Percentiles rank a stretch among this genome's conserved stretches.
phyloP scores from a whole-genome alignment of 768 basidiomycete species.

The Coprinellus micaceus region DNA sequence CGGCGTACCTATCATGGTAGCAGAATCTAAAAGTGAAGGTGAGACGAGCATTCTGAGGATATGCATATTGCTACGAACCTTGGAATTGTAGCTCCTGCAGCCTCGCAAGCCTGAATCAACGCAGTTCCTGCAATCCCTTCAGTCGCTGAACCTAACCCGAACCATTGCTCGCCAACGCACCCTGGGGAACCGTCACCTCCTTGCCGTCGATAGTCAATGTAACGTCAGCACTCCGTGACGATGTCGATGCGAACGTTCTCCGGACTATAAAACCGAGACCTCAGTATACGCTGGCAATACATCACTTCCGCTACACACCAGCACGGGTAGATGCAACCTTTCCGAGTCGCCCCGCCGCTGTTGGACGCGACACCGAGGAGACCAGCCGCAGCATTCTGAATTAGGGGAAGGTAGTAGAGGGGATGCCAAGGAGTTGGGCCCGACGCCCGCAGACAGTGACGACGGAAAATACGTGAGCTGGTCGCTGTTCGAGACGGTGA shows the following conservation, averaged over 20 bases:
- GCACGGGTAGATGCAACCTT: slow-evolving; percentile 49
- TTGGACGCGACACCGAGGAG: slow-evolving; percentile 53
- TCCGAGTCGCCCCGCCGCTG: slow-evolving; percentile 68
- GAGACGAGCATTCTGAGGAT: slow-evolving; percentile 14
- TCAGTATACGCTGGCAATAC: slow-evolving; percentile 2
- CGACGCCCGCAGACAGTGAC: slow-evolving; percentile 22
- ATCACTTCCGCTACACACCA: slow-evolving; percentile 10
- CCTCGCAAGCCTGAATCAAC: slow-evolving; percentile 95
- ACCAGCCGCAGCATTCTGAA: slow-evolving; percentile 66
- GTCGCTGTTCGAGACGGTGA: slow-evolving; percentile 44
- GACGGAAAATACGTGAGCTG: slow-evolving; percentile 30
- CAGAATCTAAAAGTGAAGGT: slow-evolving; percentile 54
- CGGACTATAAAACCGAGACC: slow-evolving; percentile 38
- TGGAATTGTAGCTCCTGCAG: slow-evolving; percentile 77
- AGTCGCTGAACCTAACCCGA: background rate
- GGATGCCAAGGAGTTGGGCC: slow-evolving; percentile 30
- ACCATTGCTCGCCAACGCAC: slow-evolving; percentile 40
- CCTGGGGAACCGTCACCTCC: slow-evolving; percentile 95
- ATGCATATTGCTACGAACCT: slow-evolving; percentile 42
- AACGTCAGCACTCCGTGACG: slow-evolving; percentile 69
- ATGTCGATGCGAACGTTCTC: slow-evolving; percentile 62
- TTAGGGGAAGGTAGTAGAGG: slow-evolving; percentile 20
- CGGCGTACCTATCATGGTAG: slow-evolving; percentile 74
- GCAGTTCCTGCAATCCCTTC: slow-evolving; percentile 62
- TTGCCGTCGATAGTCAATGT: slow-evolving; percentile 96